Base-by-base conservation (phyloP, 1,284 basidiomycete species). In the Earliella scabrosa region DNA sequence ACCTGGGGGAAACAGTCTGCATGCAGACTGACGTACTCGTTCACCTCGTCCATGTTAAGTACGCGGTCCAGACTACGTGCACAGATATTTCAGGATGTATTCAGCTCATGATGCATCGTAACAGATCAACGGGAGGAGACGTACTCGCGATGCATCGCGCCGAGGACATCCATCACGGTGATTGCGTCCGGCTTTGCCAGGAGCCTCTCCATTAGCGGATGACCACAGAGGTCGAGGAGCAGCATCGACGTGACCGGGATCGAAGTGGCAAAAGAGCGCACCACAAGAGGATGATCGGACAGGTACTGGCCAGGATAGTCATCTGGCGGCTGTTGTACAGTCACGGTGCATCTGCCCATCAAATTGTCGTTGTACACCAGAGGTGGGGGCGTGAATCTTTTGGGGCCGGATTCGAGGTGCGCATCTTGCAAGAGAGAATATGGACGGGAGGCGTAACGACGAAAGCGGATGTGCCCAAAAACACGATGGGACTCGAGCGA, bases 211-310 rank as follows among this genome's bases (percentile, higher is more conserved):
- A 6, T 31, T 13, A 31, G 13, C 6, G 45, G 13, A 31, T 46
- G 32, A 11, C 50, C 35, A 14, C 34, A 27, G 3, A 52, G 9
- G 26, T 36, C 23, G 18, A 52, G 20, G 8, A 54, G 38, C 26
- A 48, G 21, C 14, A 52, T 32, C n/a, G 24, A 36, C 9, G 38
- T 10, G 4, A 53, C 44, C 3, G 56, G 56, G 2, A 51, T 14
- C 3, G 14, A 49, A 2, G 47, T 53, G 1, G 56, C 56, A 20
- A 58, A 58, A 21, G 45, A 50, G 0, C 51, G 51, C 14, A 35
- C 14, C 20, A 44, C 49, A n/a, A 58, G 34, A 16, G 56, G 50
- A n/a, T 58, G 56, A 2, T 53, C 50, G 6, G 16, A 24, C 21
- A 55, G 41, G 31, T 55, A 50, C 18, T 40, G 10, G 2, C 53